A percentile compares a stretch with the other conserved stretches of the same genome.
These are phyloP conservation scores for Cicer pinnatifidum DNA, from an alignment of 306 rosid genomes.

Conservation along the genomic window DNA sequence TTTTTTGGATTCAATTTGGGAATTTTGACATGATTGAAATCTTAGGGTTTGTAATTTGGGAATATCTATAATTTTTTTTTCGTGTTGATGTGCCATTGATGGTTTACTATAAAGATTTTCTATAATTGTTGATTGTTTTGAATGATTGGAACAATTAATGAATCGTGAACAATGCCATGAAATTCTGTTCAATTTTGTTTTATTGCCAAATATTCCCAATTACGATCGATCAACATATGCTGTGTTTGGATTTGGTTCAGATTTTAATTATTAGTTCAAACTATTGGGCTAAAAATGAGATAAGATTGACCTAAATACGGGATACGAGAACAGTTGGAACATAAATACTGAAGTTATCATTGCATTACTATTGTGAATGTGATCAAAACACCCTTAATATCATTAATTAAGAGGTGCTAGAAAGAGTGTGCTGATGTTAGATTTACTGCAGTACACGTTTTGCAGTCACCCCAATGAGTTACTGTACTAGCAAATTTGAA, in stretches of 20 bases:
- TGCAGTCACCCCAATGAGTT: background rate
- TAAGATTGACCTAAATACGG: background rate
- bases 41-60: too few species aligned
- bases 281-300: too few species aligned
- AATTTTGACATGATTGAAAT: too few species aligned
- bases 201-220: constrained; percentile 34
- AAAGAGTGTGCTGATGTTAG: background rate
- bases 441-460: constrained; percentile 14
- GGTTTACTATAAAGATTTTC: too few species aligned
- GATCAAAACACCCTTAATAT: background rate
- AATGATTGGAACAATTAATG: too few species aligned
- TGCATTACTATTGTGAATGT: background rate
- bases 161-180: too few species aligned
- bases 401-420: background rate
- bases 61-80: too few species aligned
- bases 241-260: background rate
- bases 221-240: constrained; percentile 23
- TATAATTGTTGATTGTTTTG: too few species aligned
- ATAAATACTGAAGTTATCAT: background rate
- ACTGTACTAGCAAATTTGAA: background rate
- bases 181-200: too few species aligned
- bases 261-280: background rate
- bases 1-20: too few species aligned
- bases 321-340: background rate
- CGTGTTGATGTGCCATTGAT: too few species aligned